Conservation (phyloP, 176 grass and related monocot species). For the Elymus sibiricus region DNA sequence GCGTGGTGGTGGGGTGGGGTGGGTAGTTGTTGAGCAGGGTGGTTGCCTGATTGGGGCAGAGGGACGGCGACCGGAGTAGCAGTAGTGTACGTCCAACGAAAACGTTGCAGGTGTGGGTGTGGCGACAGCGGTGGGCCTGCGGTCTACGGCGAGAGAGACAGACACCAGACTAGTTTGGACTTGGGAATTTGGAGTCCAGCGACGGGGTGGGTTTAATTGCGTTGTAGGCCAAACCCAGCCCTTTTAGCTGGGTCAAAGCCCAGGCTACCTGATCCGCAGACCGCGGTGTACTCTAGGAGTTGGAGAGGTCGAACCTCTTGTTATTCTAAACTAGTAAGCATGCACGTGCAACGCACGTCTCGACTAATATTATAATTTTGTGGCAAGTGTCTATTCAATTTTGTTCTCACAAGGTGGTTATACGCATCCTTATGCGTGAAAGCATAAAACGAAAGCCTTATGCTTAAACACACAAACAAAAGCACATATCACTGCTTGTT, state of each 20-base stretch:
- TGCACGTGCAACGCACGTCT: too few species aligned
- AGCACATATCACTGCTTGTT: too few species aligned
- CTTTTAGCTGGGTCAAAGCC: not conserved
- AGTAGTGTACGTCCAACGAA: not conserved
- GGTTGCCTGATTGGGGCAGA: not conserved
- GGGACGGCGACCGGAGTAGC: constrained; percentile 8
- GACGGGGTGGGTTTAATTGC: not conserved
- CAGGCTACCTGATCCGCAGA: not conserved
- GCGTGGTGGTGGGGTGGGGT: not conserved
- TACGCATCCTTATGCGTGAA: too few species aligned
- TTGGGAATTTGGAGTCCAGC: not conserved
- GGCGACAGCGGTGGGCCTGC: not conserved
- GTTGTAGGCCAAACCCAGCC: not conserved
- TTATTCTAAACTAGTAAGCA: too few species aligned
- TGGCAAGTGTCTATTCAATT: too few species aligned
- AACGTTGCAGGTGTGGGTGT: not conserved
- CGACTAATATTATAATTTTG: too few species aligned
- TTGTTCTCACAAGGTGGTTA: too few species aligned
- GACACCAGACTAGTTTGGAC: not conserved
- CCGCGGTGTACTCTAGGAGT: not conserved
- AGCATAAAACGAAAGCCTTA: too few species aligned
- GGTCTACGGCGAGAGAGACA: not conserved
- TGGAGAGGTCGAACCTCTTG: too few species aligned
- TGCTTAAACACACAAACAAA: too few species aligned
- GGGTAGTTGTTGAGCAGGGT: not conserved